These are phyloP conservation scores for Trifolium subterraneum DNA, from an alignment of 306 rosid genomes.

Conservation along the genomic window DNA sequence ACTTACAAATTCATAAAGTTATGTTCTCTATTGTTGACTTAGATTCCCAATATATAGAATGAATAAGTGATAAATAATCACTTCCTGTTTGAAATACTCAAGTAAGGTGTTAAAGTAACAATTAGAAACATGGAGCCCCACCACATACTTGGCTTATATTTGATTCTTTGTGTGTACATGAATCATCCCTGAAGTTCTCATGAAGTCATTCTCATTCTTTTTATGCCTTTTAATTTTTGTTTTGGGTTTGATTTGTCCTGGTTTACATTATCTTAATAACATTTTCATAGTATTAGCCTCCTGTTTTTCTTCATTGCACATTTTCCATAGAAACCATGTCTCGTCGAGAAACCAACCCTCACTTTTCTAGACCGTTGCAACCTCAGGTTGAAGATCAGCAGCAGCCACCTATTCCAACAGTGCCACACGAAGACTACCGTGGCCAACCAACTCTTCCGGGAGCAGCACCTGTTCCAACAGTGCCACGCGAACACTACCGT, in stretches of 20 bases:
- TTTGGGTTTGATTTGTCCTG: conserved; percentile 32
- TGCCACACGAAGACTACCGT: conserved; percentile 21
- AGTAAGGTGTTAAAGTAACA: conserved; percentile 2
- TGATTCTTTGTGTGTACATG: conserved; percentile 77
- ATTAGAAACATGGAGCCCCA: conserved; percentile 54
- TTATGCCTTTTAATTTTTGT: conserved; percentile 34
- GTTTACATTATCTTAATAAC: conserved; percentile 47
- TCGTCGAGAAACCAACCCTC: conserved; percentile 72
- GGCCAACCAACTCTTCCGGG: conserved; percentile 28
- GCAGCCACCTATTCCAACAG: conserved; percentile 28
- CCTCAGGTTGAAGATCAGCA: conserved; percentile 35
- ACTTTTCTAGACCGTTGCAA: conserved; percentile 53
- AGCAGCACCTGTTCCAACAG: conserved; percentile 23
- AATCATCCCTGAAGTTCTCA: conserved; percentile 81
- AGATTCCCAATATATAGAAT: conserved; percentile 22
- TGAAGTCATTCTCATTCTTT: conserved; percentile 73
- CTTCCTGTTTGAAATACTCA: conserved; percentile 5
- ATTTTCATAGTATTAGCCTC: conserved; percentile 29
- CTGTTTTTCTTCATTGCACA: conserved; percentile 36
- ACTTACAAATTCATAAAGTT: neutral
- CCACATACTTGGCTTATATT: conserved; percentile 50
- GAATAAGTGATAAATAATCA: neutral
- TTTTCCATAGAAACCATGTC: conserved; percentile 48
- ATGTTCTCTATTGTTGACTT: conserved; percentile 15
- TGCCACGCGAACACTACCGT: neutral